phyloP scores from a whole-genome alignment of 306 rosid species.

The Canavalia gladiata region DNA sequence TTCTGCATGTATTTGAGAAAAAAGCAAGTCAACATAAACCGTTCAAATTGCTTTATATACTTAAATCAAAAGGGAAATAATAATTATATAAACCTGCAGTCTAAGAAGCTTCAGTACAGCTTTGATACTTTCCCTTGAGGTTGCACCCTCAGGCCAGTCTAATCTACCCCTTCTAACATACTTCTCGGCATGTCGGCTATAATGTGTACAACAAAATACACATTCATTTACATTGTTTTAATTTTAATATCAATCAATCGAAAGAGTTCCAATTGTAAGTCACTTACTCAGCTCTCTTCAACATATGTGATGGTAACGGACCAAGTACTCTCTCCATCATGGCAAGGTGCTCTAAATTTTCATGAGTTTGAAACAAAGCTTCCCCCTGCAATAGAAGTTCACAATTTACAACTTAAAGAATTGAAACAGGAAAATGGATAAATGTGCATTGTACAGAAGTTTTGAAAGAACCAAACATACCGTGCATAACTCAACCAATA shows the following conservation, averaged over 20 bases:
- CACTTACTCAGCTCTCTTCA: slow-evolving; percentile 84
- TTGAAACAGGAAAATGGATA: background rate
- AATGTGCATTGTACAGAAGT: background rate
- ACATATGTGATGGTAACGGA: slow-evolving; percentile 68
- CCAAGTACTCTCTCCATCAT: slow-evolving; percentile 99
- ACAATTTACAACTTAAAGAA: background rate
- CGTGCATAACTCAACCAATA: slow-evolving; percentile 91
- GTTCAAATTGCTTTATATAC: background rate
- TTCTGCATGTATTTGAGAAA: slow-evolving; percentile 60
- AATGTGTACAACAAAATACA: background rate
- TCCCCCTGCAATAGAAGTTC: slow-evolving; percentile 67
- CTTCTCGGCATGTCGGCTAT: slow-evolving; percentile 89
- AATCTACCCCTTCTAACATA: slow-evolving; percentile 86
- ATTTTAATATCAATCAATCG: background rate
- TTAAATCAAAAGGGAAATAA: background rate
- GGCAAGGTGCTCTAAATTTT: slow-evolving; percentile 94
- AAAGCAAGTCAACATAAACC: background rate
- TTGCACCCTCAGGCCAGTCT: slow-evolving; percentile 94
- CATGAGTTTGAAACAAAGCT: slow-evolving; percentile 97
- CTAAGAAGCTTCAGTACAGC: slow-evolving; percentile 86
- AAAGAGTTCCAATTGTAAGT: background rate
- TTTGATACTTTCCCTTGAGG: slow-evolving; percentile 89
- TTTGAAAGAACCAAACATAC: slow-evolving; percentile 48
- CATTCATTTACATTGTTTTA: background rate
- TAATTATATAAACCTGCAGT: slow-evolving; percentile 73